A percentile compares a stretch with the other conserved stretches of the same genome.
Evolutionary conservation across 2,329 filamentous ascomycete species (phyloP).

Genomic region (Colletotrichum australisinense): DNA sequence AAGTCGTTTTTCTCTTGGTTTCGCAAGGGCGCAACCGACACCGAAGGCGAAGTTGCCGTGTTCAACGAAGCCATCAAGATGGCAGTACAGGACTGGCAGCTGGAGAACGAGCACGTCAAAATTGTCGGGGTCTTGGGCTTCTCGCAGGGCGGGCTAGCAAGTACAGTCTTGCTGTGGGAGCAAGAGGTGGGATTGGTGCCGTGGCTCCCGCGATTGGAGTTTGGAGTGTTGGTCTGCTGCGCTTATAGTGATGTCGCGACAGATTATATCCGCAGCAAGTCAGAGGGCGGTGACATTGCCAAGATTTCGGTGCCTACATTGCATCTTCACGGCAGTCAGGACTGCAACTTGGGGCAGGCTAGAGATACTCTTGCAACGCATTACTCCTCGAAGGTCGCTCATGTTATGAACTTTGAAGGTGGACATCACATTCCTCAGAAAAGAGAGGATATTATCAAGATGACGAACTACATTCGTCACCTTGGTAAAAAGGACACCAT

Average conservation of each 20-base stretch:
- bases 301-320: background rate
- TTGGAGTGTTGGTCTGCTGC: slow-evolving; percentile 7
- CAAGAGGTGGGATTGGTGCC: background rate
- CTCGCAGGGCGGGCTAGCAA: slow-evolving; percentile 8
- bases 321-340: slow-evolving; percentile 11
- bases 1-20: slow-evolving; percentile 11
- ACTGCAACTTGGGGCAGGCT: background rate
- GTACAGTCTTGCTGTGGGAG: background rate
- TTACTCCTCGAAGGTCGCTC: background rate
- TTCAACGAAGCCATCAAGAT: slow-evolving; percentile 8
- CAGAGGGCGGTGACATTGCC: background rate
- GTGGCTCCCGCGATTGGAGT: slow-evolving; percentile 13
- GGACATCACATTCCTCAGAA: background rate
- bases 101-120: background rate
- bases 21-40: background rate
- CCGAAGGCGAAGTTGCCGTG: background rate
- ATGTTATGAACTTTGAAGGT: background rate
- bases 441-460: background rate
- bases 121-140: slow-evolving; percentile 13
- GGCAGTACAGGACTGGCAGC: background rate
- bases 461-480: background rate
- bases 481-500: too few relatives aligned
- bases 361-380: slow-evolving; percentile 1
- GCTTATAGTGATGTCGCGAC: slow-evolving; percentile 1
- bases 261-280: background rate